These are phyloP conservation scores for Flaveria ramosissima DNA, from an alignment of 129 eudicot species.

Conservation along the genomic window DNA sequence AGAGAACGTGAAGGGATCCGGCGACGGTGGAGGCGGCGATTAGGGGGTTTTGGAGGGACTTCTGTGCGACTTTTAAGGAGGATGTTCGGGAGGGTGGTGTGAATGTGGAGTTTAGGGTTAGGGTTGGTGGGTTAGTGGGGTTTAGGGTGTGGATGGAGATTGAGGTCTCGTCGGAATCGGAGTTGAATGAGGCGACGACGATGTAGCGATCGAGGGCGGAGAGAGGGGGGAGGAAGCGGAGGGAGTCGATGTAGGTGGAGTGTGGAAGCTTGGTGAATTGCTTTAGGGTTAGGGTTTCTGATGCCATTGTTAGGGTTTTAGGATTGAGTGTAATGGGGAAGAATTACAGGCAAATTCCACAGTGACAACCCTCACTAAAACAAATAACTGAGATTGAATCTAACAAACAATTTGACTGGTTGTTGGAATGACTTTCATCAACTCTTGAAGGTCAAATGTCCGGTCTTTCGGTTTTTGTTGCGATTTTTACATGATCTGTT, in stretches of 20 bases:
- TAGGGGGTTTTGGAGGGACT: constrained; percentile 45
- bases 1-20: constrained; percentile 60
- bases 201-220: constrained; percentile 63
- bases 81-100: constrained; percentile 54
- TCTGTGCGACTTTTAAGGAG: constrained; percentile 50
- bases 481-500: no score
- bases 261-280: constrained; percentile 72
- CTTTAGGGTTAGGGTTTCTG: constrained; percentile 27
- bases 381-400: no score
- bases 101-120: constrained; percentile 46
- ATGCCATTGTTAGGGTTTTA: constrained; percentile 57
- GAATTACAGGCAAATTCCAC: neutral
- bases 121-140: constrained; percentile 40
- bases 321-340: constrained; percentile 13
- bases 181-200: constrained; percentile 57
- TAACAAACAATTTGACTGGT: no score
- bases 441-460: no score
- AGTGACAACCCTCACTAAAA: no score
- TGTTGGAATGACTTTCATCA: no score
- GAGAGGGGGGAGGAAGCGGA: constrained; percentile 77
- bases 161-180: constrained; percentile 54
- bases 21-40: constrained; percentile 70
- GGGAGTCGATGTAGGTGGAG: constrained; percentile 73
- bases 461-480: no score
- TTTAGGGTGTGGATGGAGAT: constrained; percentile 49